Base-by-base conservation (phyloP, 2,329 filamentous ascomycete genomes). In the Apiospora kogelbergensis region DNA sequence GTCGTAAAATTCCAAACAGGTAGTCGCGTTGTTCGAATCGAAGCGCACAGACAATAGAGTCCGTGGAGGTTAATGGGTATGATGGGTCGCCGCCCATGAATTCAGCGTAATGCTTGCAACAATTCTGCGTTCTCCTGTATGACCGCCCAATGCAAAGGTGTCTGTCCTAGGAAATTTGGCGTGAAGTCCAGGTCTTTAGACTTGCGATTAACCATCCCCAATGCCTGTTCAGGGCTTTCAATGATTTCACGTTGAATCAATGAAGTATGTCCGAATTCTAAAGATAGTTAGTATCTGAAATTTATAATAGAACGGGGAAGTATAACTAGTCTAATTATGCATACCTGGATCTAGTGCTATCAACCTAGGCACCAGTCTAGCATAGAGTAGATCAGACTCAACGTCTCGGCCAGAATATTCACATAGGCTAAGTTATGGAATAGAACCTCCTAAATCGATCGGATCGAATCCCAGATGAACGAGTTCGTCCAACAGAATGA, bases 241-340 rank as follows among this genome's bases (percentile, higher is more conserved):
- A 68, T 6, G 26, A 68, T 68, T 7, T 63, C 48, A 17, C 13
- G 53, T 45, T 68, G 53, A 7, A 48, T 11, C n/a, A 22, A 20
- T 6, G 66, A 44, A 9, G 66, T 68, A n/a, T 33, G 33, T n/a
- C 66, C 66, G n/a, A 68, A 68, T 3, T 68, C 66, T 68, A 20
- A 11, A 20, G 10, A 10, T 20, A n/a, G 33, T 68, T 24, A 68
- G 42, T 17, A 15, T 6, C 41, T n/a, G n/a, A n/a, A n/a, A n/a
- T n/a, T 20, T n/a, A n/a, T 22, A 3, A 9, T 5, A 26, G 37
- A 3, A n/a, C n/a, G n/a, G n/a, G n/a, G 30, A 11, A n/a, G 37
- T 15, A 11, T 20, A 1, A n/a, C 6, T 15, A n/a, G 1, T 53
- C 20, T 17, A 4, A 10, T 13, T 5, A 15, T 26, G 17, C 65